Evolutionary conservation across 192 early-diverging fungal species (phyloP).

Genomic region (Podila minutissima): DNA sequence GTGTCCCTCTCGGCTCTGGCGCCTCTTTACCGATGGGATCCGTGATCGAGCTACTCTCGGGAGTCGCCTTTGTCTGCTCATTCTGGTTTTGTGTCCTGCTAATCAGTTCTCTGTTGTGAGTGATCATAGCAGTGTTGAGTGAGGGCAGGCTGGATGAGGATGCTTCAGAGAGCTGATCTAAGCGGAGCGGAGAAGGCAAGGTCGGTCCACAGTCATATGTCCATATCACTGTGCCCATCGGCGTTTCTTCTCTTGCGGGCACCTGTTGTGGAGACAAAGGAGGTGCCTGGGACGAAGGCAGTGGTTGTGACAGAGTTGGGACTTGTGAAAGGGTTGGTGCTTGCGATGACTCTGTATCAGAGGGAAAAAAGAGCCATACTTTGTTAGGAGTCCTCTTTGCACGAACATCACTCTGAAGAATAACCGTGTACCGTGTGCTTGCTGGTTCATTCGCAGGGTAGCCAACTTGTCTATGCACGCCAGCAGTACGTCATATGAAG

Average conservation of each 20-base stretch:
- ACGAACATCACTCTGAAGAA: background rate
- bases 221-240: slow-evolving; percentile 34
- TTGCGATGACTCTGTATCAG: background rate
- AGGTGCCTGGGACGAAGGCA: background rate
- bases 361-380: background rate
- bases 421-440: background rate
- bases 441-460: background rate
- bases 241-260: slow-evolving; percentile 11
- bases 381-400: too few relatives aligned
- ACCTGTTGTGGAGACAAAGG: background rate
- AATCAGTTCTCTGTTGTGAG: background rate
- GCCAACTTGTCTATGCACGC: slow-evolving; percentile 31
- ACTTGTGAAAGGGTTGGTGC: background rate
- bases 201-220: slow-evolving; percentile 45
- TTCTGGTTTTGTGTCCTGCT: background rate
- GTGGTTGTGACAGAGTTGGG: background rate
- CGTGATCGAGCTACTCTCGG: background rate
- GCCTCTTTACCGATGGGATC: background rate
- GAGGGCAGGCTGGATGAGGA: slow-evolving; percentile 2
- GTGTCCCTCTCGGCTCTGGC: background rate
- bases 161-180: background rate
- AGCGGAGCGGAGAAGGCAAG: background rate
- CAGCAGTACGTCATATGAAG: slow-evolving; percentile 47
- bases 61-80: background rate
- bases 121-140: background rate